Base-by-base conservation (phyloP, 306 rosid genomes). In the Senna siamea region DNA sequence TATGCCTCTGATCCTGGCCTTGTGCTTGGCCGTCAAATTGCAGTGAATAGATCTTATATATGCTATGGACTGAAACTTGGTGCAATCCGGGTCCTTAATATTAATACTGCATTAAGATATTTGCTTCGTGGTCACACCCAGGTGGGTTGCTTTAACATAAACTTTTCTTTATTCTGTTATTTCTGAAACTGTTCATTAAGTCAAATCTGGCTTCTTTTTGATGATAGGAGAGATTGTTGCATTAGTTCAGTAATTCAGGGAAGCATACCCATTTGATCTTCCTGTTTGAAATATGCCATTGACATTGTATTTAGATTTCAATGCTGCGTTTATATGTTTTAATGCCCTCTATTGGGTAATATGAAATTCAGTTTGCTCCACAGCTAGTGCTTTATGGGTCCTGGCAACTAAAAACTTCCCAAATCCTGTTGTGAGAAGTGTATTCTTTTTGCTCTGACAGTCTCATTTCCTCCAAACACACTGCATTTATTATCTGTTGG, bases 51-150 rank as follows among this genome's bases (percentile, higher is more conserved):
- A 63, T 87, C 94, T 75, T 89, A 89, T 41, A 89, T 89, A 15
- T 86, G 94, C 78, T 89, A 89, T 81, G 94, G 94, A 47, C 88
- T 89, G 57, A 87, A 86, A 66, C 84, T 81, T 9, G 94, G 94
- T 59, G 86, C 89, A 35, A 89, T 89, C 51, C 69, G 94, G 44
- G 89, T 89, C 40, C 91, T 89, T 77, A 87, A 89, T 54, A 89
- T 89, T 55, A 85, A 86, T 37, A 89, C 91, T 66, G 91, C 91
- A 8, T 44, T 82, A 58, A 82, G 93, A 84, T 79, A 88, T 59
- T 81, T 89, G 86, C 91, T 89, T 64, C 81, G 87, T n/a, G 93
- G 93, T 77, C 93, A 89, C 78, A 89, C 80, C 48, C 88, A 86
- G 93, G 93, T 89, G 17, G 60, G 78, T 78, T 68, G 51, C 28